Base-by-base conservation (phyloP, 495 filamentous ascomycete genomes). In the Xeromyces bisporus region DNA sequence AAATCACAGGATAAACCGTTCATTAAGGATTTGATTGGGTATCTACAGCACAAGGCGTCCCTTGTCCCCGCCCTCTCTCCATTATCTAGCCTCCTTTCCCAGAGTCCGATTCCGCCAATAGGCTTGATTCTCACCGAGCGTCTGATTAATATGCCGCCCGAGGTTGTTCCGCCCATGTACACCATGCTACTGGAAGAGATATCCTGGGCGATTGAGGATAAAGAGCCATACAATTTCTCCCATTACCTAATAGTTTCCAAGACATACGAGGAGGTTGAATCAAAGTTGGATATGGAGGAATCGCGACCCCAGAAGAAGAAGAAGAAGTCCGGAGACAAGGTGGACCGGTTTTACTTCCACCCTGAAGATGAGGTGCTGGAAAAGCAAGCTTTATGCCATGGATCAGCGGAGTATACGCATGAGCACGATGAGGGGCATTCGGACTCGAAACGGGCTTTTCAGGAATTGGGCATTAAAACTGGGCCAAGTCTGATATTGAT, bases 121-220 rank as follows among this genome's bases (percentile, higher is more conserved):
- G 91, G 89, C 0, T 61, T 99, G 5, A 71, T 99, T 24, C 61
- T 99, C 16, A 79, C 83, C 0, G 91, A 99, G 52, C 72, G 89
- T 10, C 52, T 96, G 37, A 80, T 96, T 64, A 99, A 99, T 56
- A 83, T 93, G 64, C 91, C 91, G 11, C 62, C 79, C 15, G 79
- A 94, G 55, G 73, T 92, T 30, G 67, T 86, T 13, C 89, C 91
- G 20, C 87, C 91, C 7, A 86, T 99, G 84, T 96, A 94, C 67
- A 74, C 65, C 39, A 92, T 93, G 83, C 68, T 99, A 21, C 62
- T 79, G 23, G 85, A 93, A 49, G 91, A 99, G 64, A 80, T 96
- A 36, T 62, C 75, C 38, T 85, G 77, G 60, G 91, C 91, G 2
- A 54, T 91, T 3, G 75, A 89, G 43, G 86, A 94, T 40, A 79